These are phyloP conservation scores for Pythium pectinolyticum DNA, from an alignment of 352 stramenopile genomes.

Conservation along the genomic window DNA sequence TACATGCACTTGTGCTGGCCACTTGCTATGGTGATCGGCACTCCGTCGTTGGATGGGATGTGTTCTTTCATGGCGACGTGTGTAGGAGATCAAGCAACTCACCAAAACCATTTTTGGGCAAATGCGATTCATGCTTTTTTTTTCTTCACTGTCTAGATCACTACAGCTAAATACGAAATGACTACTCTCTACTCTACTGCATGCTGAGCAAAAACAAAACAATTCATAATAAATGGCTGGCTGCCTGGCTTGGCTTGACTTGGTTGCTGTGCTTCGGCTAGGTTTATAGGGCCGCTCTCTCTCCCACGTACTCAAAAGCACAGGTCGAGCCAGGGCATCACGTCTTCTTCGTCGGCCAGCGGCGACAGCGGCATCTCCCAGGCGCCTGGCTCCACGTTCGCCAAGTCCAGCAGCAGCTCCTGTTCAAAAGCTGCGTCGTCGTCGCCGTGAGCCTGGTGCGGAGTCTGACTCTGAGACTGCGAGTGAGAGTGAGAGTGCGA, in stretches of 20 bases:
- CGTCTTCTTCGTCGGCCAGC: slow-evolving; percentile 80
- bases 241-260: too few species aligned
- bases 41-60: too few species aligned
- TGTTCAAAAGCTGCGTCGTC: slow-evolving; percentile 58
- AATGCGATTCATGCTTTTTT: slow-evolving; percentile 3
- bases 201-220: slow-evolving; percentile 22
- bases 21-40: too few species aligned
- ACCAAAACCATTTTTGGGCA: too few species aligned
- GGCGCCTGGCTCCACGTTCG: slow-evolving; percentile 68
- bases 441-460: slow-evolving; percentile 26
- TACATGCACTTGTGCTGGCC: too few species aligned
- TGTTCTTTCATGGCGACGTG: too few species aligned
- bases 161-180: slow-evolving; percentile 24
- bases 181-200: slow-evolving; percentile 24
- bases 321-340: slow-evolving; percentile 84
- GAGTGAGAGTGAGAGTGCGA: slow-evolving; percentile 1
- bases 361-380: slow-evolving; percentile 83
- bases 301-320: slow-evolving; percentile 52
- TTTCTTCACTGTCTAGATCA: slow-evolving; percentile 1
- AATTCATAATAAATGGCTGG: slow-evolving; percentile 15
- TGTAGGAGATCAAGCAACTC: too few species aligned
- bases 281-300: too few species aligned
- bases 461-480: slow-evolving; percentile 22
- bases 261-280: too few species aligned
- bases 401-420: slow-evolving; percentile 68